Conservation (phyloP, 2,329 filamentous ascomycete species). For the Beauveria pseudobassiana region DNA sequence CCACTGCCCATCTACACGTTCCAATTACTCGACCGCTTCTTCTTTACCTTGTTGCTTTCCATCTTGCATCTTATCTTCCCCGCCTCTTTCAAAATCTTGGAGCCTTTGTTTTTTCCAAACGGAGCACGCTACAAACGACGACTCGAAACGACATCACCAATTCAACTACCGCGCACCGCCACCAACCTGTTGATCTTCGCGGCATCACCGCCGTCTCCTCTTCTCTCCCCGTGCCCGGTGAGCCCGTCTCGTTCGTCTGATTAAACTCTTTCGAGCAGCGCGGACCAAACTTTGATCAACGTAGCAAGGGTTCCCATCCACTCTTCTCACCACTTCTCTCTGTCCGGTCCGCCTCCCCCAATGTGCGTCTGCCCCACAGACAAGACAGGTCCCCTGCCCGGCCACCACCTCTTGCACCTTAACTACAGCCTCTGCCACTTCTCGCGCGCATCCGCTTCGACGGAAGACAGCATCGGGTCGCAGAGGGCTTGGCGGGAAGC, state of each 20-base stretch:
- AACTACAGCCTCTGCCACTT: neutral
- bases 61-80: neutral
- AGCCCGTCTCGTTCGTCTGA: neutral
- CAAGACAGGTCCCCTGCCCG: constrained; percentile 1
- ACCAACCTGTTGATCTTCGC: neutral
- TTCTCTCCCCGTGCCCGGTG: neutral
- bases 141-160: neutral
- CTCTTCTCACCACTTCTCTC: neutral
- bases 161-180: neutral
- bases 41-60: neutral
- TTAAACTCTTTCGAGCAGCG: neutral
- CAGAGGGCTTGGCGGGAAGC: neutral
- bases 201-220: neutral
- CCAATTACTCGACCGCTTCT: constrained; percentile 2
- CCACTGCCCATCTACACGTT: neutral
- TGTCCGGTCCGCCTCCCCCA: neutral
- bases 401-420: neutral
- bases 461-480: constrained; percentile 2
- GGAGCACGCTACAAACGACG: neutral
- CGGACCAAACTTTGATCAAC: neutral
- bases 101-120: neutral
- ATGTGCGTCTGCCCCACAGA: constrained; percentile 6
- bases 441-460: neutral
- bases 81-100: neutral
- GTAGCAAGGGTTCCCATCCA: neutral